Conservation (phyloP, 2,329 filamentous ascomycete species). For the Neopestalotiopsis sp. region DNA sequence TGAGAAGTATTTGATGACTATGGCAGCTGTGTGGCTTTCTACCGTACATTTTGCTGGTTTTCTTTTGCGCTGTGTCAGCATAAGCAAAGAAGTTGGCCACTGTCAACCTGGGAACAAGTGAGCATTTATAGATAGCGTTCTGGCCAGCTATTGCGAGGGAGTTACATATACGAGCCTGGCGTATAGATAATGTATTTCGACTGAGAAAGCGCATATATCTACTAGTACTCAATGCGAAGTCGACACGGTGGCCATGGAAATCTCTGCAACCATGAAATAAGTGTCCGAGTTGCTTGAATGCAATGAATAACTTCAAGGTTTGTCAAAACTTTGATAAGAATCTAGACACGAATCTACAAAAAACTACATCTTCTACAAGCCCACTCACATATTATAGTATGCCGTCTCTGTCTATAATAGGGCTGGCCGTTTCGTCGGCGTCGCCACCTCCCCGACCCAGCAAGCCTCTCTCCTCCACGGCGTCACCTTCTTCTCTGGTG, state of each 20-base stretch:
- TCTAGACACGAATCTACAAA: background rate
- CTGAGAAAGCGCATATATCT: background rate
- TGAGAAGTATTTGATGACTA: background rate
- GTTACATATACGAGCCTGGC: background rate
- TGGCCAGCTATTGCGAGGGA: background rate
- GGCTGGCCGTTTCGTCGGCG: conserved; percentile 1
- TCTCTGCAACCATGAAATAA: too few relatives aligned
- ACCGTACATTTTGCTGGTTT: background rate
- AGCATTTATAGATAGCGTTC: background rate
- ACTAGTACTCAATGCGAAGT: background rate
- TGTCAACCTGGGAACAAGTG: background rate
- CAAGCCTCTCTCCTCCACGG: conserved; percentile 27
- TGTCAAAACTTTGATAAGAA: background rate
- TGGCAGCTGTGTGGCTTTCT: background rate
- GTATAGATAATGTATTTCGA: background rate
- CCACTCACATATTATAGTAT: conserved; percentile 4
- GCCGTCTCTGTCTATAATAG: background rate
- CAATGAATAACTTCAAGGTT: background rate
- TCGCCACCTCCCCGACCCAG: conserved; percentile 22
- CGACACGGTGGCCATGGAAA: background rate
- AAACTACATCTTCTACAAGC: background rate
- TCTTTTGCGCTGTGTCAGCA: background rate
- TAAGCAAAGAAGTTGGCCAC: background rate
- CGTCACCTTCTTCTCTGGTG: background rate
- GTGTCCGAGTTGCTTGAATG: background rate